Evolutionary conservation across 2,329 filamentous ascomycete species (phyloP).

Genomic region (Lachnellula arida): DNA sequence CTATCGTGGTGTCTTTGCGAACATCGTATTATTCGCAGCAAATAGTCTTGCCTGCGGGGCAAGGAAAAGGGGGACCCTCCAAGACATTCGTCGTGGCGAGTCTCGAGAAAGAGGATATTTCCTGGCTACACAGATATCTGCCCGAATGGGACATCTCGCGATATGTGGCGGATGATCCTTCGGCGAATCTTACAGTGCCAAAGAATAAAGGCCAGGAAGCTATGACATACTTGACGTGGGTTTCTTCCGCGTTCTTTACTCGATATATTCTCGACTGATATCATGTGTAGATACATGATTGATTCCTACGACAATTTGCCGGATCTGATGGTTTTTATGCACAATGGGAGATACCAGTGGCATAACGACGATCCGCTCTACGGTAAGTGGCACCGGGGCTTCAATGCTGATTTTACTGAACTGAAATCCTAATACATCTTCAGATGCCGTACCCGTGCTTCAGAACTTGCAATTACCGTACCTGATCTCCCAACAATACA

Average conservation of each 20-base stretch:
- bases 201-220: slow-evolving; percentile 38
- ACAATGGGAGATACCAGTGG: slow-evolving; percentile 43
- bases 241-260: slow-evolving; percentile 19
- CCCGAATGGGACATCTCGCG: slow-evolving; percentile 26
- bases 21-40: background rate
- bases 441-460: slow-evolving; percentile 46
- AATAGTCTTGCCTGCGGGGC: no score
- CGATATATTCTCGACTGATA: slow-evolving; percentile 16
- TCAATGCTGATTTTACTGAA: background rate
- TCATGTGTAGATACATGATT: slow-evolving; percentile 51
- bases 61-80: background rate
- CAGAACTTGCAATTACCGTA: slow-evolving; percentile 44
- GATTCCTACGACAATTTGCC: slow-evolving; percentile 52
- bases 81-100: slow-evolving; percentile 32
- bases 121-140: slow-evolving; percentile 41
- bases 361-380: slow-evolving; percentile 22
- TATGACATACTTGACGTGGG: slow-evolving; percentile 35
- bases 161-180: slow-evolving; percentile 20
- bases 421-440: slow-evolving; percentile 33
- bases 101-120: slow-evolving; percentile 29
- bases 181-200: slow-evolving; percentile 41
- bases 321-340: slow-evolving; percentile 21
- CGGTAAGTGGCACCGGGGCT: slow-evolving; percentile 1
- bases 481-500: slow-evolving; percentile 48
- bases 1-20: background rate